Base-by-base conservation (phyloP, 768 basidiomycete genomes). In the Coprinellus micaceus region DNA sequence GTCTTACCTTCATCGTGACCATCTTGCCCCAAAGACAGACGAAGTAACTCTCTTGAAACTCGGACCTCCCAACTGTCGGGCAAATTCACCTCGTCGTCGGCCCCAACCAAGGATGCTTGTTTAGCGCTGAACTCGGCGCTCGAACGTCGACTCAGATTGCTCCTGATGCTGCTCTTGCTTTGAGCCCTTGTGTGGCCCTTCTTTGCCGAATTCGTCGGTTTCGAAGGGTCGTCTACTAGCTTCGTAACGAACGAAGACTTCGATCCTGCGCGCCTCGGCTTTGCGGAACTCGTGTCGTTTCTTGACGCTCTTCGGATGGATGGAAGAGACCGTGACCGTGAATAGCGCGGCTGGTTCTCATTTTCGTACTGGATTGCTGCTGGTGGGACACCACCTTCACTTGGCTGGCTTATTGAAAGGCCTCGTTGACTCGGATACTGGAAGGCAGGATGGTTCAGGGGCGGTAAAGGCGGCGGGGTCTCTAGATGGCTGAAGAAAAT, bases 101-200 rank as follows among this genome's bases (percentile, higher is more conserved):
- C 53, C 17, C 65, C 61, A 25, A 65, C 58, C 25, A 64, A 69
- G 25, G 70, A 64, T 36, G 80, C 83, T 61, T 80, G 78, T 52
- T 74, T 65, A 17, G 82, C 74, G 47, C 74, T 82, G 71, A 80
- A 84, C 50, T 85, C 83, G 25, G 84, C 83, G 61, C 84, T 85
- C 44, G 71, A 69, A 44, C 83, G 75, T 62, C 84, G 71, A 50
- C 71, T 74, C 28, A 49, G 2, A 28, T 49, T 49, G 55, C 70
- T 70, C 15, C 56, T 65, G 28, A 66, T 67, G 51, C 67, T 69
- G 54, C 61, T 66, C 58, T 67, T 73, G 59, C 73, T 74, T 36
- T 64, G 58, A n/a, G 69, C 66, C 53, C 69, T 63, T 47, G 63
- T 60, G 56, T 69, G 69, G 48, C 53, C 48, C 45, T 47, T 60